Conservation (phyloP, 192 early-diverging fungal species). For the Coemansia sp. region DNA sequence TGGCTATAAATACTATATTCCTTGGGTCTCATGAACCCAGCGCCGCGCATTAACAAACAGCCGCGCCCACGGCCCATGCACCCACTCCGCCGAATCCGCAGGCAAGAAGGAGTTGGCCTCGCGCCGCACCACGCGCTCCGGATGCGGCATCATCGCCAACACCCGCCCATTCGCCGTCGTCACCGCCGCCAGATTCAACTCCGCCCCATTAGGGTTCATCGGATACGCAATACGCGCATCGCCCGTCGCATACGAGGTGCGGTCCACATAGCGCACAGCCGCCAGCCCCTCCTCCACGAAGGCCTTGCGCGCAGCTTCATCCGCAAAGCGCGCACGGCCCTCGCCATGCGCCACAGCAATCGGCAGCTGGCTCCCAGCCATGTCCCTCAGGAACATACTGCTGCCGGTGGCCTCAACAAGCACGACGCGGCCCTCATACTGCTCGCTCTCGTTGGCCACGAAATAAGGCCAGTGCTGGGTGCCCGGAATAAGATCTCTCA, state of each 20-base stretch:
- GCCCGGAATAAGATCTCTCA: constrained; percentile 82
- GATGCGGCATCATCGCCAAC: constrained; percentile 97
- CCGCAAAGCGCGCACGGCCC: constrained; percentile 82
- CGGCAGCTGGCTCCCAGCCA: constrained; percentile 87
- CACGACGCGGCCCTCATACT: constrained; percentile 92
- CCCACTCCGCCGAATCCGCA: constrained; percentile 27
- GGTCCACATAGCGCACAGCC: constrained; percentile 81
- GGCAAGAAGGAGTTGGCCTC: constrained; percentile 91
- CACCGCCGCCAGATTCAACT: constrained; percentile 84
- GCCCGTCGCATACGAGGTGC: constrained; percentile 57
- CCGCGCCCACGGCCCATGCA: constrained; percentile 82
- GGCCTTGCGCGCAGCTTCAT: constrained; percentile 36
- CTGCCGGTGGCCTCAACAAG: constrained; percentile 57
- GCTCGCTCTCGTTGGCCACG: constrained; percentile 87
- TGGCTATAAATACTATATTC: constrained; percentile 22
- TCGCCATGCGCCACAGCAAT: constrained; percentile 98
- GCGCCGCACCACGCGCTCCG: constrained; percentile 86
- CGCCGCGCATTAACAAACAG: constrained; percentile 91
- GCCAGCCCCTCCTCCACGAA: constrained; percentile 58
- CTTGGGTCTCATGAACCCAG: constrained; percentile 57
- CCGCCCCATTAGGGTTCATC: constrained; percentile 95
- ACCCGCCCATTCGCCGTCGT: constrained; percentile 84
- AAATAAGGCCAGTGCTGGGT: constrained; percentile 90
- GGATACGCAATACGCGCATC: constrained; percentile 84
- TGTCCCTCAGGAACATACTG: constrained; percentile 84